Base-by-base conservation (phyloP, 2,329 filamentous ascomycete species). In the Claviceps monticola region DNA sequence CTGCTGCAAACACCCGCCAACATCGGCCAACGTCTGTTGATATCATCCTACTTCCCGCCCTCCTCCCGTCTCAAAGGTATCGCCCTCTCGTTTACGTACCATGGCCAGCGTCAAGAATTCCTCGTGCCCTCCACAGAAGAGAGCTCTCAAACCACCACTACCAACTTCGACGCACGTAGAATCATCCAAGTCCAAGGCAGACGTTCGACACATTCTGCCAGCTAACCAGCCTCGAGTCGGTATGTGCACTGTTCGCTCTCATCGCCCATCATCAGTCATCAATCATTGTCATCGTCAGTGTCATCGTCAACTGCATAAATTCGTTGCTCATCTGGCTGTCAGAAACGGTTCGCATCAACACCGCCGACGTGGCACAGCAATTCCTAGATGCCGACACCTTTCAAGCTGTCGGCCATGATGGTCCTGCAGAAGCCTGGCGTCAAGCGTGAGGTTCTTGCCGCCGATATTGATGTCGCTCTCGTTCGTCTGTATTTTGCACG, bases 351-450 rank as follows among this genome's bases (percentile, higher is more conserved):
- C 58, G 53, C 23, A 60, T 68, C 53, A 60, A 64, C 48, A 62
- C 60, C n/a, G 51, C 57, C 6, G 56, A 59, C 11, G 58, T 61
- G 17, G 53, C 63, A 8, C 66, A 69, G 51, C 67, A 66, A 5
- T 68, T 70, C 43, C 56, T 70, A 7, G 61, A 69, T 41, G 64
- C 64, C 9, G 55, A 58, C 19, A 56, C 55, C 39, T 62, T 13
- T 53, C 58, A 13, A 51, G 56, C 17, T 58, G 56, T 56, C 51
- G 54, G 13, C 14, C 48, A 37, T 45, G 19, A 50, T 38, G 26
- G 26, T 29, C 26, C 26, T 29, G 26, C 38, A 21, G 13, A 21
- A 21, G 17, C 26, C 14, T 14, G 34, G 36, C 21, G 23, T 29
- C 1, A 45, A 17, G 43, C 16, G 4, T 45, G 23, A 29, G 26